Conservation (phyloP, 2,329 filamentous ascomycete genomes). For the Colletotrichum navitas region DNA sequence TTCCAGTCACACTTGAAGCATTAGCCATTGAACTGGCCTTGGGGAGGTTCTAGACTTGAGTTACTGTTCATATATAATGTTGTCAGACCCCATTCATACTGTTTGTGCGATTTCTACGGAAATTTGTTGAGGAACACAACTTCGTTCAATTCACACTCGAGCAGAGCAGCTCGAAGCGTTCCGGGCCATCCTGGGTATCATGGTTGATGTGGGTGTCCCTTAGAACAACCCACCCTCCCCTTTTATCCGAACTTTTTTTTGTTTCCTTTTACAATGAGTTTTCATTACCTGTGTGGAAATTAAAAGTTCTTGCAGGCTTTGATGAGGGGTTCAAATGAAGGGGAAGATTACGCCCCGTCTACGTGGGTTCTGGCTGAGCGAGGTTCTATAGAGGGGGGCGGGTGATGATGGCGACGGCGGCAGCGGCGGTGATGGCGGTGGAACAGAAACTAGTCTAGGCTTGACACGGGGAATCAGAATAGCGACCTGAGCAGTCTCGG, state of each 20-base stretch:
- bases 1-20: not conserved
- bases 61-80: slow-evolving; percentile 1
- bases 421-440: not conserved
- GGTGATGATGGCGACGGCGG: not conserved
- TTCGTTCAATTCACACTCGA: not conserved
- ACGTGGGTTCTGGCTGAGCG: not conserved
- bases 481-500: not conserved
- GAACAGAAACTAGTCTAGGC: not conserved
- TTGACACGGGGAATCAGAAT: not conserved
- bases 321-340: not conserved
- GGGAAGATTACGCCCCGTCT: not conserved
- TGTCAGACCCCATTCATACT: not conserved
- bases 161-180: not conserved
- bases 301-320: not conserved
- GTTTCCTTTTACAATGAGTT: not conserved
- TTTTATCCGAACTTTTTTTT: too few species aligned
- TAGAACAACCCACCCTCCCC: not conserved
- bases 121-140: too few species aligned
- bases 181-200: not conserved
- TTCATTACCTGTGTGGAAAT: not conserved
- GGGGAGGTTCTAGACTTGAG: not conserved
- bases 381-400: not conserved
- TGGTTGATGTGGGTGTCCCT: not conserved
- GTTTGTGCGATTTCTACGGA: not conserved
- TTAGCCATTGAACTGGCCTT: not conserved